Base-by-base conservation (phyloP, 2,329 filamentous ascomycete genomes). In the Ophiocordyceps robertsii region DNA sequence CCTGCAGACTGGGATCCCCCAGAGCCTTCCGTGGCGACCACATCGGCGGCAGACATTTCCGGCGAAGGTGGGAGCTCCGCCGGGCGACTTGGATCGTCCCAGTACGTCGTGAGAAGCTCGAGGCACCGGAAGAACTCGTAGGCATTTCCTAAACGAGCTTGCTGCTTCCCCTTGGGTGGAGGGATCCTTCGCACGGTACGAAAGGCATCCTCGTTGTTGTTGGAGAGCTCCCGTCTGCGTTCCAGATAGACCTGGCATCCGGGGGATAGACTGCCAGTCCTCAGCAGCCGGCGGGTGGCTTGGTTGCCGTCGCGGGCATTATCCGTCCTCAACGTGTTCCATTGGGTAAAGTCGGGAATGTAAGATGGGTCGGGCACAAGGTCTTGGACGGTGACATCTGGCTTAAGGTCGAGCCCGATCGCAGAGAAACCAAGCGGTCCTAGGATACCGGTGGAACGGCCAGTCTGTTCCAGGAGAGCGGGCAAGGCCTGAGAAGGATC, bases 101-200 rank as follows among this genome's bases (percentile, higher is more conserved):
- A 82, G 51, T 69, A 81, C 1, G 64, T 53, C 2, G 75, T 72
- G 52, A 79, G 69, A 24, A 67, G 56, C 51, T 82, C 77, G 17
- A 82, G 63, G 49, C 75, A 73, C 41, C 74, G 73, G 59, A 73
- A 82, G 57, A 82, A 81, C 56, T 81, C 77, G 50, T 80, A 81
- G 6, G 73, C 70, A 49, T 79, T 80, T 13, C 77, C 77, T 8
- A 82, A 59, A 7, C 76, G 70, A 29, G 70, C 67, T 31, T 70
- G 64, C 38, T 66, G 60, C 51, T 70, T 69, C 35, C 76, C 77
- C 35, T 67, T 68, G 30, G 68, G 66, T 1, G 72, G 62, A 6
- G 68, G 66, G n/a, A 80, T 62, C 37, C 77, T 70, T 21, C 76
- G 70, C 43, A 81, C 69, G 1, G 74, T 75, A 24, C 75, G 71